phyloP scores from a whole-genome alignment of 176 grass and related monocot species.

The Stipa capillata region DNA sequence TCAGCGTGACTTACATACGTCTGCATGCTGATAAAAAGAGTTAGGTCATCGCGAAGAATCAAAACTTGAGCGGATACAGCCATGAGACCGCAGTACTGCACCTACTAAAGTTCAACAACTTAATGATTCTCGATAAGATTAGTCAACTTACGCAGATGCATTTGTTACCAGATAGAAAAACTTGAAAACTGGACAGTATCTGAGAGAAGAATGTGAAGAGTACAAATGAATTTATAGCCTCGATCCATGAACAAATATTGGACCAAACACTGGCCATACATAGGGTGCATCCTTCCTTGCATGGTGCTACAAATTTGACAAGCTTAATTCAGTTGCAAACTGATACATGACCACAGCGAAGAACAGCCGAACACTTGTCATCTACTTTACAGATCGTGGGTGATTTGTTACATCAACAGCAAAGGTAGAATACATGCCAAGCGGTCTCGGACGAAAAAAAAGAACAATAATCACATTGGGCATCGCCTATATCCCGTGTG shows the following conservation, averaged over 20 bases:
- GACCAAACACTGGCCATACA: too few species aligned
- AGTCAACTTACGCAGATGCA: neutral
- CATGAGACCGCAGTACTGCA: neutral
- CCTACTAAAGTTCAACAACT: neutral
- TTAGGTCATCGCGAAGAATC: neutral
- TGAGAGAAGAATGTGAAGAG: neutral
- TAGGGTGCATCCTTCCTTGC: conserved; percentile 1
- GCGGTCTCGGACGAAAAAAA: conserved; percentile 10
- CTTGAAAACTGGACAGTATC: too few species aligned
- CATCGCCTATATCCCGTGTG: conserved; percentile 3
- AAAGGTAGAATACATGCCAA: neutral
- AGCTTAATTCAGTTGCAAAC: conserved; percentile 9
- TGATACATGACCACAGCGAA: conserved; percentile 8
- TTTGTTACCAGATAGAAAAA: neutral
- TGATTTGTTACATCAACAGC: neutral
- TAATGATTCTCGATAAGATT: too few species aligned
- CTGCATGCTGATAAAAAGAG: neutral
- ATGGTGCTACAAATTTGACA: conserved; percentile 10
- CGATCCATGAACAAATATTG: conserved; percentile 26
- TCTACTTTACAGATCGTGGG: conserved; percentile 19
- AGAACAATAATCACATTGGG: conserved; percentile 22
- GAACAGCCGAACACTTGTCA: conserved; percentile 4
- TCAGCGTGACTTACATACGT: neutral
- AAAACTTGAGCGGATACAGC: neutral
- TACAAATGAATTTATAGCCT: conserved; percentile 32